Evolutionary conservation across 2,329 filamentous ascomycete genomes (phyloP).

Genomic region (Beauveria rudraprayagi): DNA sequence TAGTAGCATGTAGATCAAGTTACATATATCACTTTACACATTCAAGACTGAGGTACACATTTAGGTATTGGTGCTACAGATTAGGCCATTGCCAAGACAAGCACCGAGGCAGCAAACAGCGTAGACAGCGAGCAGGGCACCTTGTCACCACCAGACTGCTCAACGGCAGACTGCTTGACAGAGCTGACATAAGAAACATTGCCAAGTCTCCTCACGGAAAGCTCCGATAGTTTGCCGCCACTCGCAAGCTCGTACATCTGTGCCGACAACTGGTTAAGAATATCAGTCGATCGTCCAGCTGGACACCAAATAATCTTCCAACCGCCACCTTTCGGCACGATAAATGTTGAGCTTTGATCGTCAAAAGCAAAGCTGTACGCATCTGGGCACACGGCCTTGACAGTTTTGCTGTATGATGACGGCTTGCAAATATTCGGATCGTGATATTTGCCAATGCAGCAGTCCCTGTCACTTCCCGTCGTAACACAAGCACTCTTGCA

Average conservation of each 20-base stretch:
- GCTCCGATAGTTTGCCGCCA: conserved; percentile 29
- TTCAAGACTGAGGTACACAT: not conserved
- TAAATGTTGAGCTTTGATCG: conserved; percentile 51
- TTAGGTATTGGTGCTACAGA: conserved; percentile 1
- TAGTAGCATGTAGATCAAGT: conserved; percentile 1
- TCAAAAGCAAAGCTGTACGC: conserved; percentile 72
- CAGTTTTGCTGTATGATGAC: conserved; percentile 58
- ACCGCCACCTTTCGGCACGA: conserved; percentile 59
- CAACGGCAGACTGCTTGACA: conserved; percentile 13
- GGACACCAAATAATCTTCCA: conserved; percentile 78
- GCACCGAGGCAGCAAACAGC: not conserved
- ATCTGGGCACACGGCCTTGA: conserved; percentile 73
- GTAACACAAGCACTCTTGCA: conserved; percentile 71
- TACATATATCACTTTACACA: not conserved
- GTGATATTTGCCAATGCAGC: conserved; percentile 65
- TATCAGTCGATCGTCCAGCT: conserved; percentile 49
- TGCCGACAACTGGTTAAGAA: conserved; percentile 42
- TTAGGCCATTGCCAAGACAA: not conserved
- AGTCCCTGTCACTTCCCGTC: conserved; percentile 58
- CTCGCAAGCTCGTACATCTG: conserved; percentile 41
- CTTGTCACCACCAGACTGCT: too few relatives aligned
- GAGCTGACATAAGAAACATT: conserved; percentile 28
- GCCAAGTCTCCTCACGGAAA: conserved; percentile 23
- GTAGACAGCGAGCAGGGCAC: not conserved
- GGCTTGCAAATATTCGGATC: conserved; percentile 56